These are phyloP conservation scores for Phytopythium oedochilum DNA, from an alignment of 352 stramenopile genomes.

Conservation along the genomic window DNA sequence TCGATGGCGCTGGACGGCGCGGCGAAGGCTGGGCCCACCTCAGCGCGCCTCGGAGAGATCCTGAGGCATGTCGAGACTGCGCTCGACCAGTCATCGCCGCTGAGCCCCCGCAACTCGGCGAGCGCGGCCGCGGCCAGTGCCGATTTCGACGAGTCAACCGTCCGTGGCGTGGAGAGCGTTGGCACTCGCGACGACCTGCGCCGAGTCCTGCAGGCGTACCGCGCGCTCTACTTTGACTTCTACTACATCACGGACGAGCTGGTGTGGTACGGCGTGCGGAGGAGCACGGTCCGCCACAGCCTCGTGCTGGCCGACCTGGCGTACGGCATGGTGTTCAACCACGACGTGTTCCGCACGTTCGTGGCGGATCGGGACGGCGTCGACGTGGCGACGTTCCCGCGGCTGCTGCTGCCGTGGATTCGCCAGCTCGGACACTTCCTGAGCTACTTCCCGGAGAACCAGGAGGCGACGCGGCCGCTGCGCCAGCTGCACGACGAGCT, in stretches of 20 bases:
- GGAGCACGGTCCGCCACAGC: conserved; percentile 77
- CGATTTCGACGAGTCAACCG: conserved; percentile 31
- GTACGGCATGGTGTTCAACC: conserved; percentile 82
- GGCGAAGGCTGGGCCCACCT: conserved; percentile 15
- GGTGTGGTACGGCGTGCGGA: conserved; percentile 82
- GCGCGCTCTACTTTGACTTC: conserved; percentile 86
- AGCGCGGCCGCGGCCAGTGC: conserved; percentile 13
- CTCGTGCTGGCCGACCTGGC: conserved; percentile 77
- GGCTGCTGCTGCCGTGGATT: conserved; percentile 79
- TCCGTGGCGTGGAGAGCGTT: conserved; percentile 8
- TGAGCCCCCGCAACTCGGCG: conserved; percentile 54
- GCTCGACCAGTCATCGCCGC: conserved; percentile 57
- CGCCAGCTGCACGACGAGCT: conserved; percentile 79
- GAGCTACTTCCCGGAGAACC: conserved; percentile 85
- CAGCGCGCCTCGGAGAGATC: conserved; percentile 40
- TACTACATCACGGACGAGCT: conserved; percentile 90
- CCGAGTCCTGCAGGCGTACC: conserved; percentile 72
- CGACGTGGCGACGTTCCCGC: conserved; percentile 39
- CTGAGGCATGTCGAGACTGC: conserved; percentile 56
- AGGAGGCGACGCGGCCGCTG: conserved; percentile 73
- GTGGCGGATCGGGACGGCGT: conserved; percentile 17
- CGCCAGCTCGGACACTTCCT: conserved; percentile 85
- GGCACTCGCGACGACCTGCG: conserved; percentile 40
- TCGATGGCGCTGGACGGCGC: conserved; percentile 13
- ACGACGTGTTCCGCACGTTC: conserved; percentile 81